Conservation (phyloP, 169 alveolate genomes). For the Toxoplasma gondii region DNA sequence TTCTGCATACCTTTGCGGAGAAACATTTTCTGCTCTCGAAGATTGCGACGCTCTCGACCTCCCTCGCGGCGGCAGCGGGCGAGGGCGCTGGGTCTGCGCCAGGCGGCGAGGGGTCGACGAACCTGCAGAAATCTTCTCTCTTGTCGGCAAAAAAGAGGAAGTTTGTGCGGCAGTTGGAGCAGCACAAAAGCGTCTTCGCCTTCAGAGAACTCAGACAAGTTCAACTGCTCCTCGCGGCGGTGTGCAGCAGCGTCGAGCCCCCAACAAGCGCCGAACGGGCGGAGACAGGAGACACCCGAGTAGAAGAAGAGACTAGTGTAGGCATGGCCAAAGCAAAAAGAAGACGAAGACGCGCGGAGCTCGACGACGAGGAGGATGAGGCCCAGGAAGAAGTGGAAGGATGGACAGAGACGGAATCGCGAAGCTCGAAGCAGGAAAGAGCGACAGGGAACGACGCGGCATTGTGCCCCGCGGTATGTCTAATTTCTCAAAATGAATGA, state of each 20-base stretch:
- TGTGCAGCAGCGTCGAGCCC: not conserved
- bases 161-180: slow-evolving; percentile 36
- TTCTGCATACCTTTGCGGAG: slow-evolving; percentile 51
- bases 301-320: not conserved
- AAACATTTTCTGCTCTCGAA: not conserved
- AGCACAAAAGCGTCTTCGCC: slow-evolving; percentile 57
- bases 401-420: not conserved
- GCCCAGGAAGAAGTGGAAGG: not conserved
- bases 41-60: not conserved
- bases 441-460: not conserved
- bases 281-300: not conserved
- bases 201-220: slow-evolving; percentile 54
- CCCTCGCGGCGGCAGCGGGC: not conserved
- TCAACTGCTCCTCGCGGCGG: slow-evolving; percentile 43
- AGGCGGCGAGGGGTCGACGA: slow-evolving; percentile 23
- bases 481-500: too few species aligned
- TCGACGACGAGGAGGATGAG: not conserved
- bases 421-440: not conserved
- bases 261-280: not conserved
- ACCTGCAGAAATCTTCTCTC: not conserved
- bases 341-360: not conserved
- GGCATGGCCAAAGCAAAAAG: not conserved
- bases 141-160: slow-evolving; percentile 6
- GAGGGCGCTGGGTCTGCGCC: not conserved
- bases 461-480: not conserved